Evolutionary conservation across 805 yeast species (phyloP).

Genomic region (Hanseniaspora taiwanica): DNA sequence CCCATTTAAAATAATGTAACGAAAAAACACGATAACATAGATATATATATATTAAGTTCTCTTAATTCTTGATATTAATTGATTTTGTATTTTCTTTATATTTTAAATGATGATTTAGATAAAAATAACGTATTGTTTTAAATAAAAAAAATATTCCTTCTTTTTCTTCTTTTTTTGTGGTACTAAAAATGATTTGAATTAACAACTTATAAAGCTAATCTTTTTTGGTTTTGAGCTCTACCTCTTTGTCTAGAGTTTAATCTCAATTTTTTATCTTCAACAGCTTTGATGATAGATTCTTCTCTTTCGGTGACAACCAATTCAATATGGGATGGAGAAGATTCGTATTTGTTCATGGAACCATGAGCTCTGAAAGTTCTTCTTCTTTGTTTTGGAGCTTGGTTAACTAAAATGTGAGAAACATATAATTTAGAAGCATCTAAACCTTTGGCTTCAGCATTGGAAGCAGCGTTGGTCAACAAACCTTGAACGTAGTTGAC

Average conservation of each 20-base stretch:
- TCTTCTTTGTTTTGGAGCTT: slow-evolving; percentile 99
- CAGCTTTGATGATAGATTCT: slow-evolving; percentile 87
- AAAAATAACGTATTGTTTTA: too few relatives aligned
- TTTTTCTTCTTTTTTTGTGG: slow-evolving; percentile 1
- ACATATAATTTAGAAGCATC: slow-evolving; percentile 87
- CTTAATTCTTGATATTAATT: too few relatives aligned
- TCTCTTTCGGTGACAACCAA: slow-evolving; percentile 89
- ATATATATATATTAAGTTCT: too few relatives aligned
- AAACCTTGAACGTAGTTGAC: slow-evolving; percentile 91
- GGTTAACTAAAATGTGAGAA: slow-evolving; percentile 99
- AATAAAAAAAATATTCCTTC: not conserved
- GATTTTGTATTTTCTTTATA: too few relatives aligned
- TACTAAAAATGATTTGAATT: too few relatives aligned
- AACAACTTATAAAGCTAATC: slow-evolving; percentile 49
- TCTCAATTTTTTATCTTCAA: slow-evolving; percentile 54
- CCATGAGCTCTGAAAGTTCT: slow-evolving; percentile 99
- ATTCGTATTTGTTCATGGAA: slow-evolving; percentile 99
- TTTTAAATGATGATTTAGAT: too few relatives aligned
- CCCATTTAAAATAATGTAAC: too few relatives aligned
- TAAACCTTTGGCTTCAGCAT: slow-evolving; percentile 98
- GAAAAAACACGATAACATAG: too few relatives aligned
- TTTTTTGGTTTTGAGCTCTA: slow-evolving; percentile 79
- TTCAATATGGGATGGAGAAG: slow-evolving; percentile 98
- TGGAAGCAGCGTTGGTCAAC: slow-evolving; percentile 94
- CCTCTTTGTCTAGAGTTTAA: slow-evolving; percentile 87